Evolutionary conservation across 2,329 filamentous ascomycete species (phyloP), one percentile per base, ranked within the genome.

Genomic region (Shiraia bambusicola): DNA sequence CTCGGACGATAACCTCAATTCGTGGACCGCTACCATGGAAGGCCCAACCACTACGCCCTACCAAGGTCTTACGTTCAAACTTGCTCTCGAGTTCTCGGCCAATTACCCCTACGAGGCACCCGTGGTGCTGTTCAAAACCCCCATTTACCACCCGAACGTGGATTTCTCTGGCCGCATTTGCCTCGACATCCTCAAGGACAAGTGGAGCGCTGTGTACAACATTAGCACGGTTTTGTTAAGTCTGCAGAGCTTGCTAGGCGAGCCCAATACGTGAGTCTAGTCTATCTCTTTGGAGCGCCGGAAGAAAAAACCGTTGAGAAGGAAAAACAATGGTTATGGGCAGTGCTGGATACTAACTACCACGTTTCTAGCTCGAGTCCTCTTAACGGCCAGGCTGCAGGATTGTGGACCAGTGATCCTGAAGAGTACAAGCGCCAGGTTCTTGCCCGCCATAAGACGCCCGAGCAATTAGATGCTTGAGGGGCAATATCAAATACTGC

Each of bases 111-210:
- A 96, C 69, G 81, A 85, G 1, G 82, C 93, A 15, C 93, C 93
- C 0, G 89, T 86, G 2, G 93, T 98, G 13, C 80, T 95, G 45
- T 98, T 96, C 83, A 95, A 91, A 76, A 98, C 94, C 6, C 93
- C 93, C 27, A 96, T 98, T 72, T 98, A 97, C 77, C 93, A 98
- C 71, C 93, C 93, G 39, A 98, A 98, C 61, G 88, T 98, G 58
- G 93, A 98, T 74, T 96, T 98, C 75, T 91, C 87, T 3, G 93
- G 93, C 28, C 82, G 93, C 42, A 98, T 98, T 71, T 98, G 93
- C 70, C 79, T 98, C 47, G 94, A 98, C 65, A 98, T 98, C 56
- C 78, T 98, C 53, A 97, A 96, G 79, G 93, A 97, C 71, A 96
- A 96, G 76, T 98, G 93, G 93, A 95, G 90, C 45, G 90, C 93